Evolutionary conservation across 2,329 filamentous ascomycete genomes (phyloP).

Genomic region (Xylaria sp.): DNA sequence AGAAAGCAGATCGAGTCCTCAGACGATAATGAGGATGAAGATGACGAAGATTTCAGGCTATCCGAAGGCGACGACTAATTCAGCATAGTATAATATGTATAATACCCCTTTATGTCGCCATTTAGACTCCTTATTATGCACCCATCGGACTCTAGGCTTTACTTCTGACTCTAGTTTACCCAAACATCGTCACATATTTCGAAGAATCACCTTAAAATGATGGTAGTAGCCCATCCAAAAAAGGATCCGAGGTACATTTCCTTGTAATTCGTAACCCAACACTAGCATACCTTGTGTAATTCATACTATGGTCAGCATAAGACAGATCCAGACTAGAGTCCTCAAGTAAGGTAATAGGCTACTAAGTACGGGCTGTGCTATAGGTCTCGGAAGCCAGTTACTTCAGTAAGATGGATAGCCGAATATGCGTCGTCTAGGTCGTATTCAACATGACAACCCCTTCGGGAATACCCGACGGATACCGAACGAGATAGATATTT

Average conservation of each 20-base stretch:
- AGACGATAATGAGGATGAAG: conserved; percentile 40
- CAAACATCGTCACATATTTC: not conserved
- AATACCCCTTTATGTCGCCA: not conserved
- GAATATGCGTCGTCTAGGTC: no score
- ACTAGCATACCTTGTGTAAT: no score
- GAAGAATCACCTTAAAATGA: not conserved
- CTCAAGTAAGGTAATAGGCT: no score
- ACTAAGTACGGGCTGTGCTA: no score
- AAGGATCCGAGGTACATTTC: not conserved
- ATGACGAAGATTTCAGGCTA: conserved; percentile 40
- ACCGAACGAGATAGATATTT: not conserved
- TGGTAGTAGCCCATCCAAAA: not conserved
- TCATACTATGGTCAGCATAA: no score
- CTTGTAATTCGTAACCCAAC: not conserved
- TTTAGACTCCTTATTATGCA: not conserved
- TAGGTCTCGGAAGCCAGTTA: no score
- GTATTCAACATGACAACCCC: not conserved
- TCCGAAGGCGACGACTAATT: conserved; percentile 37
- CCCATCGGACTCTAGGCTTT: not conserved
- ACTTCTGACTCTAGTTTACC: not conserved
- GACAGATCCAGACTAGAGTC: no score
- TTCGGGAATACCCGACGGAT: not conserved
- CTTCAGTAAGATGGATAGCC: no score
- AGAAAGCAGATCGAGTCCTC: conserved; percentile 40
- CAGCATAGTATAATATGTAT: not conserved